Percentiles rank a stretch among this genome's conserved stretches.
These are phyloP conservation scores for Trypanosoma avium DNA, from an alignment of 208 protist species.

Conservation along the genomic window DNA sequence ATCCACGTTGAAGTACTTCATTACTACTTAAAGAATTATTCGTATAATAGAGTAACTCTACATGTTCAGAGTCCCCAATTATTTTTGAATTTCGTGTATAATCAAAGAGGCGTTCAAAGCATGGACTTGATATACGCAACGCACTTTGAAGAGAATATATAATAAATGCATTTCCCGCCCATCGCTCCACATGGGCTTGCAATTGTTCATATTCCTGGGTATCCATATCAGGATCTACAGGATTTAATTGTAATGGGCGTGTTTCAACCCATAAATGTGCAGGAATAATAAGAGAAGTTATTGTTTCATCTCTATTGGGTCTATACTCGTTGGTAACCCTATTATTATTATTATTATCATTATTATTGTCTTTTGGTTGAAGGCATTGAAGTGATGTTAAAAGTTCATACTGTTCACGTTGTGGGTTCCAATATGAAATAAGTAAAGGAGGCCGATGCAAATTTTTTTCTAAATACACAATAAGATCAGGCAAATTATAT, in stretches of 20 bases:
- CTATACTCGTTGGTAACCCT: too few species aligned
- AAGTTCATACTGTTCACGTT: conserved; percentile 38
- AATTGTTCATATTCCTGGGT: conserved; percentile 46
- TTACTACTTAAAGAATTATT: conserved; percentile 58
- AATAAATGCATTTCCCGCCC: conserved; percentile 44
- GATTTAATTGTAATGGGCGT: conserved; percentile 40
- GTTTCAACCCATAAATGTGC: conserved; percentile 73
- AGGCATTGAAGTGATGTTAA: conserved; percentile 31
- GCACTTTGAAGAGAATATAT: conserved; percentile 42
- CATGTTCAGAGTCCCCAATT: conserved; percentile 25
- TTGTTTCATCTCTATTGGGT: too few species aligned
- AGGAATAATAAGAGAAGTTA: too few species aligned
- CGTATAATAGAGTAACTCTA: conserved; percentile 77
- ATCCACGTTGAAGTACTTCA: conserved; percentile 59
- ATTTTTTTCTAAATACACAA: background rate
- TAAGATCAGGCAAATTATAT: conserved; percentile 13
- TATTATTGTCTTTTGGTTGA: conserved; percentile 23
- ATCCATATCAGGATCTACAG: conserved; percentile 42
- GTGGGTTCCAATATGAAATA: conserved; percentile 63
- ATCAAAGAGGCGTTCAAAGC: conserved; percentile 41
- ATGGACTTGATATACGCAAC: conserved; percentile 42
- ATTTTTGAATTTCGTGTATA: conserved; percentile 15
- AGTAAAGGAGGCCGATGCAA: conserved; percentile 31
- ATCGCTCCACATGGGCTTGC: conserved; percentile 35
- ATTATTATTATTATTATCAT: conserved; percentile 2